A percentile compares a stretch with the other conserved stretches of the same genome.
These are phyloP conservation scores for Barbarea vulgaris DNA, from an alignment of 345 rosid species.

Conservation along the genomic window DNA sequence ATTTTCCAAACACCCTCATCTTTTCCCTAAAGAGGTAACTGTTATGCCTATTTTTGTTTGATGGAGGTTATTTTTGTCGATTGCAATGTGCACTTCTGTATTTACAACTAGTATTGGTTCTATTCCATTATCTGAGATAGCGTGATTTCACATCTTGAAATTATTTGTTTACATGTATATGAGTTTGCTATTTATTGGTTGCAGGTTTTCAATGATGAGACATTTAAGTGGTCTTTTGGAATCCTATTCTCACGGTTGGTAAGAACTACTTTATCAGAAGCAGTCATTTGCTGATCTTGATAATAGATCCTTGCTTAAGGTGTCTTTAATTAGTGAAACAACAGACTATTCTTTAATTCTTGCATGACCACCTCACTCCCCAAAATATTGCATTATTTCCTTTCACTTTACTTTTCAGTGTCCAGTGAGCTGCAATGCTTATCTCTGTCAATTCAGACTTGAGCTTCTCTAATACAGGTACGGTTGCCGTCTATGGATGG, in stretches of 20 bases:
- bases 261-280: constrained; percentile 38
- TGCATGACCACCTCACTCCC: background rate
- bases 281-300: constrained; percentile 17
- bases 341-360: background rate
- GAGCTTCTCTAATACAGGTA: constrained; percentile 52
- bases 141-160: background rate
- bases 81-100: constrained; percentile 18
- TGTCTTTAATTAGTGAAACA: constrained; percentile 13
- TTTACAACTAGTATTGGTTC: background rate
- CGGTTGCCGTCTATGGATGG: constrained; percentile 92
- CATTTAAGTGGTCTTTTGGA: constrained; percentile 96
- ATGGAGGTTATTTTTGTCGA: background rate
- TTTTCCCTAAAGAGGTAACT: constrained; percentile 87
- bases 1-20: constrained; percentile 83
- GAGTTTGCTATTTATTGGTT: constrained; percentile 32
- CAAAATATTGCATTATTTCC: background rate
- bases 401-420: background rate
- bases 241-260: constrained; percentile 97
- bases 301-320: background rate
- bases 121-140: constrained; percentile 13
- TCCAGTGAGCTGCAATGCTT: constrained; percentile 11
- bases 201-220: constrained; percentile 85
- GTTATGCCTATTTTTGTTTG: background rate
- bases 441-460: constrained; percentile 16
- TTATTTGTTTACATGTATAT: background rate